Base-by-base conservation (phyloP, 371 early-diverging fungal species). In the Mortierella sp. region DNA sequence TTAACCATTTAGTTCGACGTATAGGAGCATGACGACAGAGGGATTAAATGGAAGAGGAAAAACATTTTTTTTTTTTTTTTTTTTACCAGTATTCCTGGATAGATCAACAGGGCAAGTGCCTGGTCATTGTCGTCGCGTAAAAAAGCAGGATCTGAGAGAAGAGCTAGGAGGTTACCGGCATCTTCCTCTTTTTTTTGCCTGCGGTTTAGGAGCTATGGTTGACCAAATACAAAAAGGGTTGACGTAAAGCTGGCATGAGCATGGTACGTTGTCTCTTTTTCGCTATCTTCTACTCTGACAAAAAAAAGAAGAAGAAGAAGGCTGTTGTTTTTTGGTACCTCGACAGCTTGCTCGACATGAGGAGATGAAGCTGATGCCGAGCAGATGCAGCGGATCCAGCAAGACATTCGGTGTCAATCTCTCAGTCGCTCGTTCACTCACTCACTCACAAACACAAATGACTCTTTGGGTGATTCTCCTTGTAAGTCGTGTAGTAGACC, bases 281-380 rank as follows among this genome's bases (percentile, higher is more conserved):
- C 21, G n/a, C 25, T 25, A 19, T 53, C 53, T 18, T 21, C 21
- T 11, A 26, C 53, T 53, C 0, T 26, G 12, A 25, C 60, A 60
- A 45, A 14, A 19, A 18, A 15, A 30, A 21, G 47, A 46, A 26
- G 19, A 48, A 29, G 25, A 4, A 23, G 46, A n/a, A n/a, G n/a
- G n/a, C n/a, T n/a, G n/a, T n/a, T n/a, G n/a, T n/a, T n/a, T n/a
- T n/a, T n/a, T n/a, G 37, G 37, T 37, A 37, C 37, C 37, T 9
- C 9, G 9, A 9, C 9, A 5, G 9, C 37, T 37, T 9, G 37
- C 37, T 37, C 37, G 3, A 9, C 37, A 37, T 0, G 98, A 98
- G 66, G 99, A 98, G 82, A 99, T 99, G 37, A 9, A 9, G 9
- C 37, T 37, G 37, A 37, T 37, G 3, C 37, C 37, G 37, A 37